These are phyloP conservation scores for Sherardia arvensis DNA, from an alignment of 257 asterid genomes.

Conservation along the genomic window DNA sequence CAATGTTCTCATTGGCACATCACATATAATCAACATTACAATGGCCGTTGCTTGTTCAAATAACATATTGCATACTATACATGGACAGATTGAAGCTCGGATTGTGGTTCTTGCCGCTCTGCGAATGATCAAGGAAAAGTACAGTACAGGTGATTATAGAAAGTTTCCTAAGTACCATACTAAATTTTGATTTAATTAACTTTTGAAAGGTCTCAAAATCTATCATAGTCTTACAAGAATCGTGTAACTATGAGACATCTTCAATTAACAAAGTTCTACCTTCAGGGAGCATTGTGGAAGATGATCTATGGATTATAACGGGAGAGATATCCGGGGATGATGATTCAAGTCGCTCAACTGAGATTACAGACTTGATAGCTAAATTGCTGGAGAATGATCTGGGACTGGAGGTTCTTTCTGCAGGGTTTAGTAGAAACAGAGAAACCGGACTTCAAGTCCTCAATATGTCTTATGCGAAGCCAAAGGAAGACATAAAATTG, in stretches of 20 bases:
- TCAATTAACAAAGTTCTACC: constrained; percentile 7
- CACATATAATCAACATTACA: not conserved
- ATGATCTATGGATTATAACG: constrained; percentile 54
- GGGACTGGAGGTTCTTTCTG: constrained; percentile 58
- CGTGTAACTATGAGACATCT: not conserved
- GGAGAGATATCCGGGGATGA: constrained; percentile 28
- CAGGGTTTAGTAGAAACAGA: constrained; percentile 21
- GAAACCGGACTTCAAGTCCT: constrained; percentile 16
- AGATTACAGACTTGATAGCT: constrained; percentile 44
- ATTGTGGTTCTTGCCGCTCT: constrained; percentile 85
- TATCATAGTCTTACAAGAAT: no score
- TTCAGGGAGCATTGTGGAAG: constrained; percentile 61
- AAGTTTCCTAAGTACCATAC: not conserved
- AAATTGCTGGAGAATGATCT: constrained; percentile 56
- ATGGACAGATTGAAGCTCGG: constrained; percentile 79
- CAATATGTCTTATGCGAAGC: constrained; percentile 8
- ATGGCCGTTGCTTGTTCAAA: constrained; percentile 1
- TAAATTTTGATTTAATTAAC: not conserved
- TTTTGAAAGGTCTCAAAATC: not conserved
- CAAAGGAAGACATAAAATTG: constrained; percentile 24
- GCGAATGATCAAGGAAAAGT: constrained; percentile 73
- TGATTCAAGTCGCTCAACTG: constrained; percentile 24
- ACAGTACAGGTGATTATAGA: constrained; percentile 41
- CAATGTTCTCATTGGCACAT: not conserved
- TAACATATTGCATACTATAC: constrained; percentile 11